Base-by-base conservation (phyloP, 371 early-diverging fungal genomes). In the Umbelopsis sp. region DNA sequence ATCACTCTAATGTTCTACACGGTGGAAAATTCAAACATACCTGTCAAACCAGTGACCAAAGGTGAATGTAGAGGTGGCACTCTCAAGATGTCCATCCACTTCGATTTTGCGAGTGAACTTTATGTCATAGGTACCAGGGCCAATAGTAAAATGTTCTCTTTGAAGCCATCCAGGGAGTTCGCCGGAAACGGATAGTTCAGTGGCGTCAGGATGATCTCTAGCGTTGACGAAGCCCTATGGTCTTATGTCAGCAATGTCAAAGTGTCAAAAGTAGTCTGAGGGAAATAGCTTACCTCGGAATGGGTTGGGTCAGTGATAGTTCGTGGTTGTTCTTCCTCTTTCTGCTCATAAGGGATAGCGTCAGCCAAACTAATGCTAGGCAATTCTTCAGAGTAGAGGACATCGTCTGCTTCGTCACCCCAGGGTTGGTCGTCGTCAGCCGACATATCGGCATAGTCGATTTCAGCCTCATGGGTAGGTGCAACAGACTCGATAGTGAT, bases 1-100 rank as follows among this genome's bases (percentile, higher is more conserved):
- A 22, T 22, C 8, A 62, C 10, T 32, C 20, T 14, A 29, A 41
- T 41, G 0, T 41, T 41, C 12, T 1, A 41, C 7, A 12, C 41
- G 12, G 32, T 24, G 3, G 32, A 12, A 5, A 9, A 3, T 50
- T 8, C 32, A 24, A 29, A 63, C 82, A 70, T 79, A 89, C 87
- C 80, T 85, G 72, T 92, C 92, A 79, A 91, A 87, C 83, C 89
- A 87, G 69, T 91, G 90, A 5, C 89, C 91, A 68, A 90, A 89
- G 2, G 82, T 80, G 66, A 87, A 92, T 4, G 78, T 79, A 29
- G 80, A 71, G 24, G 91, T 88, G 18, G 85, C 87, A 64, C 85
- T 85, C 74, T 88, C 86, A 12, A 85, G 74, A 50, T 89, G 79
- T 10, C 89, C 85, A 41, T 90, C 79, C 37, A 88, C 74, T 35